Conservation (phyloP, 768 basidiomycete genomes). For the Cytidiella melzeri region DNA sequence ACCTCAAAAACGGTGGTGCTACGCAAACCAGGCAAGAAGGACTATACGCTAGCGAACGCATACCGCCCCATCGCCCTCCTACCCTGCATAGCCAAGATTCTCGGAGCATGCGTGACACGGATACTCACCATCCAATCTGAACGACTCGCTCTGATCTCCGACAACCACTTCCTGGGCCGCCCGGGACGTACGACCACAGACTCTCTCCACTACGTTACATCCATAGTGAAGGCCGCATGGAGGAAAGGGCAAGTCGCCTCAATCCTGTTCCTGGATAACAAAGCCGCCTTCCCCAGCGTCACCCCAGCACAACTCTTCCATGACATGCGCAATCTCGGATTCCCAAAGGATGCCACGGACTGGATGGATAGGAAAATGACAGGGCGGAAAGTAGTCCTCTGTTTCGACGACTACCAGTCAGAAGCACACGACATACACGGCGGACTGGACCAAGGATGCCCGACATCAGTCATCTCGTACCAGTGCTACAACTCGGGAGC, state of each 20-base stretch:
- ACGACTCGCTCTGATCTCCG: constrained; percentile 5
- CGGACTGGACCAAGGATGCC: constrained; percentile 30
- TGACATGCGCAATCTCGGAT: constrained; percentile 10
- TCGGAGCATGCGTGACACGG: constrained; percentile 16
- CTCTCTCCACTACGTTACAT: constrained; percentile 20
- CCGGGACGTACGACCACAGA: constrained; percentile 21
- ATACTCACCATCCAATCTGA: constrained; percentile 8
- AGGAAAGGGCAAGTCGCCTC: constrained; percentile 19
- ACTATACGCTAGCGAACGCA: constrained; percentile 18
- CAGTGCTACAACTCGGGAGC: constrained; percentile 28
- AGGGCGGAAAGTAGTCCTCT: constrained; percentile 15
- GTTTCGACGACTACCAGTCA: constrained; percentile 24
- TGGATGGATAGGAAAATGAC: constrained; percentile 15
- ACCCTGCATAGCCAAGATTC: constrained; percentile 18
- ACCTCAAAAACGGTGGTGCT: constrained; percentile 15
- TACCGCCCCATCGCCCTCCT: constrained; percentile 24
- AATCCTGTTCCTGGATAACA: constrained; percentile 27
- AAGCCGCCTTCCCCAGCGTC: constrained; percentile 26
- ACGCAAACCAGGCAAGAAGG: constrained; percentile 19
- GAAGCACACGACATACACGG: constrained; percentile 15
- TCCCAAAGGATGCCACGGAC: constrained; percentile 12
- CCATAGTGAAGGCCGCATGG: constrained; percentile 21
- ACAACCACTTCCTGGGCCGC: constrained; percentile 21
- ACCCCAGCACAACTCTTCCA: constrained; percentile 11
- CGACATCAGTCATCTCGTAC: constrained; percentile 25